Evolutionary conservation across 768 basidiomycete species (phyloP).

Genomic region (Sarcomyxa edulis): DNA sequence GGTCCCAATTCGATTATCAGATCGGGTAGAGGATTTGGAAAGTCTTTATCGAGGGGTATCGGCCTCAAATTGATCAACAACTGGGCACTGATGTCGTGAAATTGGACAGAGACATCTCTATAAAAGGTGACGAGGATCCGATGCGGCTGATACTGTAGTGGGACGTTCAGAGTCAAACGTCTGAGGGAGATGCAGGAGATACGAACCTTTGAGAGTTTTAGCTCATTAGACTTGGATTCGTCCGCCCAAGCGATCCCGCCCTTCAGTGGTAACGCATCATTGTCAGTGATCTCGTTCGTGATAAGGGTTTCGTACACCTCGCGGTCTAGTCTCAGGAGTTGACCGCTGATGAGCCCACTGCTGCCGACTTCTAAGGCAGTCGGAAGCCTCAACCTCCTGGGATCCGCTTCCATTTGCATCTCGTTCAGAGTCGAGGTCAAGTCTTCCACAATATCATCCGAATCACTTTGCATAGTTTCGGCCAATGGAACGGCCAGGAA

Average conservation of each 20-base stretch:
- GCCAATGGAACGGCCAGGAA: slow-evolving; percentile 15
- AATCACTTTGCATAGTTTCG: slow-evolving; percentile 7
- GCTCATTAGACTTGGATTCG: slow-evolving; percentile 38
- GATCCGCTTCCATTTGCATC: slow-evolving; percentile 31
- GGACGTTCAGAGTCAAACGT: neutral
- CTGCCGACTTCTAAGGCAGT: slow-evolving; percentile 28
- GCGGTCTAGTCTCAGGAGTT: slow-evolving; percentile 41
- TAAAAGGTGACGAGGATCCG: slow-evolving; percentile 64
- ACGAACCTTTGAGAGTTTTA: slow-evolving; percentile 52
- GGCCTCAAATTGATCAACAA: slow-evolving; percentile 44
- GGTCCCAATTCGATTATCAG: slow-evolving; percentile 56
- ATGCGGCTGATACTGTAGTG: slow-evolving; percentile 52
- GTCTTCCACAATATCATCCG: slow-evolving; percentile 28
- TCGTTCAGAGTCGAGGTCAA: slow-evolving; percentile 35
- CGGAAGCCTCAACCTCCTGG: slow-evolving; percentile 29
- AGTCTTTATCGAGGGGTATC: slow-evolving; percentile 52
- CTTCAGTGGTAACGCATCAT: slow-evolving; percentile 29
- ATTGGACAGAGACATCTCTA: slow-evolving; percentile 57
- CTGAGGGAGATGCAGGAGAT: neutral
- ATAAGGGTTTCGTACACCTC: slow-evolving; percentile 40
- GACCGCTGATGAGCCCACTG: slow-evolving; percentile 34
- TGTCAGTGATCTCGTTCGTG: slow-evolving; percentile 11
- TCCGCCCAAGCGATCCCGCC: slow-evolving; percentile 61
- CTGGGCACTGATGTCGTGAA: slow-evolving; percentile 72
- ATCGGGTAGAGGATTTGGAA: slow-evolving; percentile 57